Percentiles rank a stretch among this genome's conserved stretches.
Evolutionary conservation across 208 protist species (phyloP).

Genomic region (Leishmania martiniquensis): DNA sequence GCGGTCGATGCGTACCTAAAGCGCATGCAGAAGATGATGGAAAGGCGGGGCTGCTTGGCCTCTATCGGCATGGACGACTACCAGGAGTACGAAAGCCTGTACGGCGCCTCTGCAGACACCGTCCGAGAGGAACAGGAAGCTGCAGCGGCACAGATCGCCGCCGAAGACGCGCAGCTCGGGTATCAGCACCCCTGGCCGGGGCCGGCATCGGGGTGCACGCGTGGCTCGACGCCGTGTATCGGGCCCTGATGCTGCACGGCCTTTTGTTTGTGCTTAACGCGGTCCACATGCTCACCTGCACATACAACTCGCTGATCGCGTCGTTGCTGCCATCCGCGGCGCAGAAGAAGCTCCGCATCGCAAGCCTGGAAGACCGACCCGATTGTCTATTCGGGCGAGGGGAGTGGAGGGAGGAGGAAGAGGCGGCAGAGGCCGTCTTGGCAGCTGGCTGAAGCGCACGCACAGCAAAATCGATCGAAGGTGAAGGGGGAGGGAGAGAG

Average conservation of each 20-base stretch:
- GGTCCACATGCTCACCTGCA: slow-evolving; percentile 37
- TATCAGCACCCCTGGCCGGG: neutral
- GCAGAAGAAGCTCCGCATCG: slow-evolving; percentile 21
- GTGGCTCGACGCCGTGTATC: slow-evolving; percentile 37
- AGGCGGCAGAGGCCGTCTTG: slow-evolving; percentile 9
- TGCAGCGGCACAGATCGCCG: slow-evolving; percentile 36
- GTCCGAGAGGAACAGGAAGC: slow-evolving; percentile 42
- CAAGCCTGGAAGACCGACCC: slow-evolving; percentile 48
- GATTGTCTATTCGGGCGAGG: slow-evolving; percentile 12
- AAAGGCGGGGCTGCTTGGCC: slow-evolving; percentile 1
- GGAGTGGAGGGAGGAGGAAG: neutral
- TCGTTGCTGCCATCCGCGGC: slow-evolving; percentile 12
- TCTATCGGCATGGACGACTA: slow-evolving; percentile 12
- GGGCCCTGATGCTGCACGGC: slow-evolving; percentile 37
- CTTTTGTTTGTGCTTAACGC: slow-evolving; percentile 42
- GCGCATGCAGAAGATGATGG: slow-evolving; percentile 29
- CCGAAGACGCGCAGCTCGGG: slow-evolving; percentile 12
- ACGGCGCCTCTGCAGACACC: slow-evolving; percentile 35
- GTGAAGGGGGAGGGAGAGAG: too few relatives aligned
- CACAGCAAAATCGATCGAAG: neutral
- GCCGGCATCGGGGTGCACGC: neutral
- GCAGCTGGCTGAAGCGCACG: neutral
- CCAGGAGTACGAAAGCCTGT: slow-evolving; percentile 49
- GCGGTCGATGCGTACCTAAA: slow-evolving; percentile 53
- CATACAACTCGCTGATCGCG: slow-evolving; percentile 44